phyloP scores from a whole-genome alignment of 2,329 filamentous ascomycete genomes.

The Capronia epimyces region DNA sequence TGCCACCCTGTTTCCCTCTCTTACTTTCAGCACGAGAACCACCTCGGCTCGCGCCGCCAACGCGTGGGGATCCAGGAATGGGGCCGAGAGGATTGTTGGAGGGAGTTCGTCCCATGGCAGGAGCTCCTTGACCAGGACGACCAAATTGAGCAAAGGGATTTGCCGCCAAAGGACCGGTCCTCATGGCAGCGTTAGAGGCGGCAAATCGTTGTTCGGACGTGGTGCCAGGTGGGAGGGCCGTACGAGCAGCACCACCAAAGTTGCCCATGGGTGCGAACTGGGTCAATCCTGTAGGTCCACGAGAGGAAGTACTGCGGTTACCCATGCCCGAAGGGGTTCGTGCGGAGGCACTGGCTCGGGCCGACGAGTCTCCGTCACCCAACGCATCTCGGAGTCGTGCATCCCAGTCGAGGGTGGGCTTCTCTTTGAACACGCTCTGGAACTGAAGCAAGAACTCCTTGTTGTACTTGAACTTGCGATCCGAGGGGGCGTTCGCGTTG shows the following conservation, averaged over 20 bases:
- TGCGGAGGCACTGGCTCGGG: slow-evolving; percentile 56
- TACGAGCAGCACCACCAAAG: slow-evolving; percentile 52
- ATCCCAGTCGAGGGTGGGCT: slow-evolving; percentile 90
- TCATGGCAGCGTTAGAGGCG: slow-evolving; percentile 52
- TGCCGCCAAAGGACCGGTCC: slow-evolving; percentile 37
- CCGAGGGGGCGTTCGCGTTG: slow-evolving; percentile 67
- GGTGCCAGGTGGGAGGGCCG: slow-evolving; percentile 67
- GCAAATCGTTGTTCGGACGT: slow-evolving; percentile 72
- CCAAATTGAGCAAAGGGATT: slow-evolving; percentile 58
- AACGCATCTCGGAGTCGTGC: slow-evolving; percentile 78
- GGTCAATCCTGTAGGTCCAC: slow-evolving; percentile 48
- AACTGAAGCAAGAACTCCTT: slow-evolving; percentile 94
- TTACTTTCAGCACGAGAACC: slow-evolving; percentile 44
- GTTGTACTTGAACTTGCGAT: slow-evolving; percentile 87
- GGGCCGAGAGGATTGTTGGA: slow-evolving; percentile 48
- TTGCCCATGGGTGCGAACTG: slow-evolving; percentile 60
- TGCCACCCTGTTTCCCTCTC: slow-evolving; percentile 46
- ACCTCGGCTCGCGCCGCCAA: slow-evolving; percentile 59
- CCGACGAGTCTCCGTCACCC: slow-evolving; percentile 66
- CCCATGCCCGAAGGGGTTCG: slow-evolving; percentile 46
- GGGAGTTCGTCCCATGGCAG: slow-evolving; percentile 59
- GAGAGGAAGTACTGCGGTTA: slow-evolving; percentile 47
- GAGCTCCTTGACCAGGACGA: slow-evolving; percentile 54
- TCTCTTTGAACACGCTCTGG: slow-evolving; percentile 92
- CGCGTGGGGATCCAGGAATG: slow-evolving; percentile 66